A percentile compares a stretch with the other conserved stretches of the same genome.
These are phyloP conservation scores for Heracleum sosnowskyi DNA, from an alignment of 129 eudicot species.

Conservation along the genomic window DNA sequence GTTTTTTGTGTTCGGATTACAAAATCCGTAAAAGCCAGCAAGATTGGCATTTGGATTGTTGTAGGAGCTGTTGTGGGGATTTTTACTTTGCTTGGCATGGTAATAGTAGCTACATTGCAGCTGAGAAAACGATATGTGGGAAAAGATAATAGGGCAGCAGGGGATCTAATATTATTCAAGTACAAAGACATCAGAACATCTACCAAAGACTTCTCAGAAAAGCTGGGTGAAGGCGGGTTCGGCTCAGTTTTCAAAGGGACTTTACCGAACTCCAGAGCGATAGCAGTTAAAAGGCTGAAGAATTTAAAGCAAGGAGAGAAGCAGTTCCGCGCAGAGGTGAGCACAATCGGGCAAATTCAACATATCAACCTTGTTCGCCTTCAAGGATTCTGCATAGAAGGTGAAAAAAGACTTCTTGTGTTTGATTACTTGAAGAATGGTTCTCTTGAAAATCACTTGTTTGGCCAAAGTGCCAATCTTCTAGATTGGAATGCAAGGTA, in stretches of 20 bases:
- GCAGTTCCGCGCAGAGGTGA: slow-evolving; percentile 15
- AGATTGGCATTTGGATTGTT: slow-evolving; percentile 2
- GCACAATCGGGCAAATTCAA: slow-evolving; percentile 19
- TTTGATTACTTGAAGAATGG: slow-evolving; percentile 16
- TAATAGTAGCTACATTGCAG: background rate
- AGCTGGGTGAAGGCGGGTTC: slow-evolving; percentile 17
- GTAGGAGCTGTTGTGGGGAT: background rate
- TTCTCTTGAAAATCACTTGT: slow-evolving; percentile 11
- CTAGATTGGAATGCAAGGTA: slow-evolving; percentile 15
- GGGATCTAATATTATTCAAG: background rate
- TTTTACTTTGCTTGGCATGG: background rate
- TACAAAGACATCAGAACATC: slow-evolving; percentile 10
- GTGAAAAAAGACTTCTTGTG: slow-evolving; percentile 4
- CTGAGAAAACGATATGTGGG: background rate
- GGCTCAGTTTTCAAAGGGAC: slow-evolving; percentile 17
- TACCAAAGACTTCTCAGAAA: slow-evolving; percentile 15
- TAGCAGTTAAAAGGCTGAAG: slow-evolving; percentile 16
- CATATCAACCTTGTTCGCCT: slow-evolving; percentile 18
- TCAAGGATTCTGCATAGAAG: slow-evolving; percentile 15
- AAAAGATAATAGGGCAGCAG: background rate
- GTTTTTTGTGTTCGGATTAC: slow-evolving; percentile 4
- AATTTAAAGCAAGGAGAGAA: slow-evolving; percentile 13
- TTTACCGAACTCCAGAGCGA: slow-evolving; percentile 1
- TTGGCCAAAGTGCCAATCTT: background rate
- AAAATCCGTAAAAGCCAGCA: background rate